Conservation (phyloP, 2,329 filamentous ascomycete species). For the Colletotrichum cuscutae region DNA sequence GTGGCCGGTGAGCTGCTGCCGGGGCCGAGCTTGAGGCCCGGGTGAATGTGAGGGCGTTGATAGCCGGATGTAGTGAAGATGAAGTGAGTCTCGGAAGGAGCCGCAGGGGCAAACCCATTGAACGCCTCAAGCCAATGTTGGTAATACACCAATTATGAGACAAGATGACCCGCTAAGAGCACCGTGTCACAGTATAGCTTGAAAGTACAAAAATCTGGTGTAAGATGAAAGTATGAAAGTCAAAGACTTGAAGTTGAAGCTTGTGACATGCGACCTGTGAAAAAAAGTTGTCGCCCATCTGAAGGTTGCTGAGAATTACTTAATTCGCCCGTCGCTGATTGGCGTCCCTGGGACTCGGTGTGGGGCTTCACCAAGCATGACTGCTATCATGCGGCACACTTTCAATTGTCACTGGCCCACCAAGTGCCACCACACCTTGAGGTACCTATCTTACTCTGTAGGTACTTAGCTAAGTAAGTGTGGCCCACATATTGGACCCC, state of each 20-base stretch:
- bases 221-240: not conserved
- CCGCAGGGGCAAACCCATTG: constrained; percentile 29
- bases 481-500: not conserved
- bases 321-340: constrained; percentile 28
- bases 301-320: constrained; percentile 34
- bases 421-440: too few relatives aligned
- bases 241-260: constrained; percentile 1
- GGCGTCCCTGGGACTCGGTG: not conserved
- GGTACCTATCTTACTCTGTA: too few relatives aligned
- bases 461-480: too few relatives aligned
- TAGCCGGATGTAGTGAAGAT: constrained; percentile 25
- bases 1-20: not conserved
- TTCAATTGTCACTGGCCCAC: not conserved
- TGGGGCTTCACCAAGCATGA: constrained; percentile 16
- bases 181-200: not conserved
- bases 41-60: constrained; percentile 5
- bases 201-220: not conserved
- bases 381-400: constrained; percentile 24
- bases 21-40: not conserved
- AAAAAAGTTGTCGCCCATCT: constrained; percentile 27
- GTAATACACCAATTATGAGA: not conserved
- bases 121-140: not conserved
- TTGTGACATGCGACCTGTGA: constrained; percentile 11
- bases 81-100: constrained; percentile 31
- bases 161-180: not conserved